These are phyloP conservation scores for Ottelia alismoides DNA, from an alignment of 106 monocot species.

Conservation along the genomic window DNA sequence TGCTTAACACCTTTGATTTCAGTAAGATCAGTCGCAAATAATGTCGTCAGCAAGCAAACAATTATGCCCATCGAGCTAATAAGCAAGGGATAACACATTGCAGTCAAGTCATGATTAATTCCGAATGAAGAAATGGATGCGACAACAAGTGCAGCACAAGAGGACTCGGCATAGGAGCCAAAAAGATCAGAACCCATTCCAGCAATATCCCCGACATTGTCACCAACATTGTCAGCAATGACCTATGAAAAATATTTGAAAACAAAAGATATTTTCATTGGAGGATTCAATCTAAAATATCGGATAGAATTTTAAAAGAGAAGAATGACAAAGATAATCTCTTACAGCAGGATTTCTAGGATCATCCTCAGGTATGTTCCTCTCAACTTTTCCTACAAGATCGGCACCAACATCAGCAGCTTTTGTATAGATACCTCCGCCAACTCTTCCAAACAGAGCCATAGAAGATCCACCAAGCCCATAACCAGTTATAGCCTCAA, in stretches of 20 bases:
- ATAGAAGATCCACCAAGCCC: constrained; percentile 11
- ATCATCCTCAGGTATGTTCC: constrained; percentile 9
- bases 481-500: constrained; percentile 9
- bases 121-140: constrained; percentile 9
- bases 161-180: constrained; percentile 12
- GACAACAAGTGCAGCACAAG: constrained; percentile 10
- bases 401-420: constrained; percentile 12
- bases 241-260: not conserved
- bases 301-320: no score
- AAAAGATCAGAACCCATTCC: constrained; percentile 13
- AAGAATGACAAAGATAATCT: no score
- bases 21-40: constrained; percentile 6
- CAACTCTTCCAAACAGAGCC: constrained; percentile 12
- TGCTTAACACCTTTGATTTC: constrained; percentile 6
- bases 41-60: constrained; percentile 4
- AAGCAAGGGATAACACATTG: constrained; percentile 5
- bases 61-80: constrained; percentile 10
- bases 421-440: constrained; percentile 11
- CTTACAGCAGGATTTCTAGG: constrained; percentile 12
- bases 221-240: constrained; percentile 11
- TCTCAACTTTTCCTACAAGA: constrained; percentile 10
- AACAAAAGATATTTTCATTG: no score
- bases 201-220: constrained; percentile 10
- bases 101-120: constrained; percentile 3
- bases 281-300: no score